A percentile compares a stretch with the other conserved stretches of the same genome.
These are phyloP conservation scores for Cryptomeria japonica DNA, from an alignment of 75 land plant genomes.

Conservation along the genomic window DNA sequence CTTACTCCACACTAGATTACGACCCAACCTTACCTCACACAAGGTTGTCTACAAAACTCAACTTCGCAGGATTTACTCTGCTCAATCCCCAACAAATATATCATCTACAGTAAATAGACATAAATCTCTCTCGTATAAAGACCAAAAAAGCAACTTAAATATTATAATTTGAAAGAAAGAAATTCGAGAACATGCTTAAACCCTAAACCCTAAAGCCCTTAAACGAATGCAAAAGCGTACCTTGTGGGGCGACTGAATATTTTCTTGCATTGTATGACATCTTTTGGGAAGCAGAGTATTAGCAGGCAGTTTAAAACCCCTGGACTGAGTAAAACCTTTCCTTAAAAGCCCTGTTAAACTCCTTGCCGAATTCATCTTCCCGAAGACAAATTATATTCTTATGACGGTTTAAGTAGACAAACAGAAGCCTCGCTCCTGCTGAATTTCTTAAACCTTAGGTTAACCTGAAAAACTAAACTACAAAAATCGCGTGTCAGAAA, in stretches of 20 bases:
- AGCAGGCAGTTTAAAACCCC: background rate
- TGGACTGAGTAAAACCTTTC: background rate
- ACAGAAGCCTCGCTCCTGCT: too few relatives aligned
- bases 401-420: too few relatives aligned
- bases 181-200: too few relatives aligned
- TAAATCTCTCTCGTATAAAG: background rate
- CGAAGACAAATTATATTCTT: too few relatives aligned
- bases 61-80: background rate
- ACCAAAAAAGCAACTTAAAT: too few relatives aligned
- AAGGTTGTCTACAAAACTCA: background rate
- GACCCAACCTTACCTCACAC: background rate
- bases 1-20: background rate
- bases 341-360: background rate
- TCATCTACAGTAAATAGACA: background rate
- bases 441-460: too few relatives aligned
- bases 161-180: too few relatives aligned
- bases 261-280: background rate
- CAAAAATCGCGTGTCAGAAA: too few relatives aligned
- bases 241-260: constrained; percentile 2
- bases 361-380: background rate
- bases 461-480: too few relatives aligned
- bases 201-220: too few relatives aligned
- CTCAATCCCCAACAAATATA: background rate
- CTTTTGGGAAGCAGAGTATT: background rate
- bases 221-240: too few relatives aligned